Base-by-base conservation (phyloP, 352 stramenopile species). In the Globisporangium orthogonon region DNA sequence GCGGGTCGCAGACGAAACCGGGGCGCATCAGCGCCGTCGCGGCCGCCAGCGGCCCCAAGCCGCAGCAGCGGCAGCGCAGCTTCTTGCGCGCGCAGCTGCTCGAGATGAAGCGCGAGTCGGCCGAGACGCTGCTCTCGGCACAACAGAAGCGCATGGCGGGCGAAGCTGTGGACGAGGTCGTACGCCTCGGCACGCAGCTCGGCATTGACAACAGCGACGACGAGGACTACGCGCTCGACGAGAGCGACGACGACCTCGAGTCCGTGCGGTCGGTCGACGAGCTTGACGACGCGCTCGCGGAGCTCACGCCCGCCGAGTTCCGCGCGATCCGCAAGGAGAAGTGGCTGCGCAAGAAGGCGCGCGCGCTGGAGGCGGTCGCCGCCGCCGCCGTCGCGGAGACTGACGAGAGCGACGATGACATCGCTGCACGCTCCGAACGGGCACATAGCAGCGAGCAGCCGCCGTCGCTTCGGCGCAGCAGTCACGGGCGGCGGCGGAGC, bases 61-160 rank as follows among this genome's bases (percentile, higher is more conserved):
- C 78, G 50, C 69, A 83, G 50, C 69, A 83, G 72, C 62, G 74
- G 0, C 80, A 90, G 69, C 67, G 74, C 45, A 90, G 78, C 52
- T 90, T 87, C 40, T 37, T 90, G 47, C 73, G 78, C 13, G 70
- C 77, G 47, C 77, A 90, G 57, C 65, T 90, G 17, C 63, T 85
- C 40, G 80, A 90, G 65, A 90, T 90, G 80, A 90, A 90, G 73
- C 68, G 74, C 33, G 72, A 87, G 50, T 88, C 77, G 33, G 74
- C 76, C 7, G 80, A 87, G 47, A 68, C 74, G 47, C 51, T 90
- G 39, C 57, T 73, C 40, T 58, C 63, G 11, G 52, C 50, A 9
- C 67, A 68, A 43, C 67, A 78, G 56, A 74, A 83, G 63, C 58
- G 69, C 17, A 86, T 86, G 62, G 68, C 77, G 39, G 75, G 75